Conservation (phyloP, 345 rosid genomes). For the Lumnitzera racemosa region DNA sequence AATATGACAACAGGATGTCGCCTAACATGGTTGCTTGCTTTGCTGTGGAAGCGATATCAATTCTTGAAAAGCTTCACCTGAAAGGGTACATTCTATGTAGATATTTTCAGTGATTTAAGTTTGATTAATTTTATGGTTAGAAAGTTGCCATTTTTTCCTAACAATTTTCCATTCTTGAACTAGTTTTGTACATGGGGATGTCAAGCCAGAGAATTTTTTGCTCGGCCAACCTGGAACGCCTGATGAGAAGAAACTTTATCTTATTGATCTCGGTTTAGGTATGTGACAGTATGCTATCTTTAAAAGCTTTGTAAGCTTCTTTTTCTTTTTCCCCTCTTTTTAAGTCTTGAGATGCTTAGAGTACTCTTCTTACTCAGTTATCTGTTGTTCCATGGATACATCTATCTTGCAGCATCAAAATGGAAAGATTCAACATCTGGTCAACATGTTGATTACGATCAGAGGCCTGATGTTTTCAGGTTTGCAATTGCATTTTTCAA, state of each 20-base stretch:
- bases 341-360: neutral
- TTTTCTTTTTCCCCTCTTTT: neutral
- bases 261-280: slow-evolving; percentile 95
- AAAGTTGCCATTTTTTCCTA: slow-evolving; percentile 10
- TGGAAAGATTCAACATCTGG: slow-evolving; percentile 82
- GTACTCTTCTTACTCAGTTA: neutral
- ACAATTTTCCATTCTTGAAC: slow-evolving; percentile 15
- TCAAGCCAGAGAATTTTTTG: slow-evolving; percentile 88
- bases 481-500: slow-evolving; percentile 10
- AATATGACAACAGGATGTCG: slow-evolving; percentile 52
- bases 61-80: slow-evolving; percentile 76
- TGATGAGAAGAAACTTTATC: slow-evolving; percentile 78
- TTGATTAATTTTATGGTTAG: neutral
- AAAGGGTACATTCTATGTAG: slow-evolving; percentile 47
- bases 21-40: slow-evolving; percentile 87
- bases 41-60: slow-evolving; percentile 91
- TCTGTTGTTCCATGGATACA: slow-evolving; percentile 4
- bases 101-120: slow-evolving; percentile 2
- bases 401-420: slow-evolving; percentile 59
- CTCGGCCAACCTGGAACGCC: slow-evolving; percentile 86
- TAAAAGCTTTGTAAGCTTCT: neutral
- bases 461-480: slow-evolving; percentile 96
- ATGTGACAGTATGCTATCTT: slow-evolving; percentile 8
- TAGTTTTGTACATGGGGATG: slow-evolving; percentile 95
- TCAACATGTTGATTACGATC: slow-evolving; percentile 88